Conservation (phyloP, 495 filamentous ascomycete genomes). For the Oidiodendron maius region DNA sequence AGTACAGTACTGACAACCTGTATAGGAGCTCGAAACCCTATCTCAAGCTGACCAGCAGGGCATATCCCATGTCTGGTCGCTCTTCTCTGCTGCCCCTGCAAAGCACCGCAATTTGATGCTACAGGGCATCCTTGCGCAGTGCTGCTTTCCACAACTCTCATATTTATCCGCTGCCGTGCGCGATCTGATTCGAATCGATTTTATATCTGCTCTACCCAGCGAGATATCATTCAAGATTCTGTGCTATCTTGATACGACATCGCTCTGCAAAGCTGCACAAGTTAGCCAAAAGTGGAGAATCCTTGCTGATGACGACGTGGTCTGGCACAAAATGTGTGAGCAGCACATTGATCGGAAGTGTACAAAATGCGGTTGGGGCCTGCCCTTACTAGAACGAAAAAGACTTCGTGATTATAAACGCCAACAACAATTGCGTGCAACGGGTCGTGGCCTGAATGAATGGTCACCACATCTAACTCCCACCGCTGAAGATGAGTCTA, state of each 20-base stretch:
- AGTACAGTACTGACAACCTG: constrained; percentile 1
- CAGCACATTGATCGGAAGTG: constrained; percentile 97
- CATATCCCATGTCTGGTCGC: constrained; percentile 92
- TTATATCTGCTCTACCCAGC: constrained; percentile 77
- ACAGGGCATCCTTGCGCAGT: constrained; percentile 88
- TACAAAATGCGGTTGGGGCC: constrained; percentile 92
- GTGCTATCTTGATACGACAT: constrained; percentile 86
- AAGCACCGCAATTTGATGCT: constrained; percentile 95
- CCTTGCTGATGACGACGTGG: constrained; percentile 91
- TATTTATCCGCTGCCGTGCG: constrained; percentile 80
- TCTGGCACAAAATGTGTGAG: constrained; percentile 99
- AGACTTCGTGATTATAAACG: constrained; percentile 80
- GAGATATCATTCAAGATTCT: constrained; percentile 93
- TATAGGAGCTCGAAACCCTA: constrained; percentile 72
- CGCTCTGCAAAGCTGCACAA: constrained; percentile 95
- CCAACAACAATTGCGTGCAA: constrained; percentile 67
- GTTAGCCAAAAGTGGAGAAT: constrained; percentile 84
- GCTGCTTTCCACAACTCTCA: constrained; percentile 95
- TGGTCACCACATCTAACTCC: constrained; percentile 48
- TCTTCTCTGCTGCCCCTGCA: constrained; percentile 91
- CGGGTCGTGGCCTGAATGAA: constrained; percentile 40
- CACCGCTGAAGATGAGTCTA: constrained; percentile 27
- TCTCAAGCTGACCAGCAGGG: constrained; percentile 82
- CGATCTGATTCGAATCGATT: constrained; percentile 94
- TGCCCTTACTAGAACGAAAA: constrained; percentile 85